Base-by-base conservation (phyloP, 805 yeast genomes). In the Starmera dryadoides region DNA sequence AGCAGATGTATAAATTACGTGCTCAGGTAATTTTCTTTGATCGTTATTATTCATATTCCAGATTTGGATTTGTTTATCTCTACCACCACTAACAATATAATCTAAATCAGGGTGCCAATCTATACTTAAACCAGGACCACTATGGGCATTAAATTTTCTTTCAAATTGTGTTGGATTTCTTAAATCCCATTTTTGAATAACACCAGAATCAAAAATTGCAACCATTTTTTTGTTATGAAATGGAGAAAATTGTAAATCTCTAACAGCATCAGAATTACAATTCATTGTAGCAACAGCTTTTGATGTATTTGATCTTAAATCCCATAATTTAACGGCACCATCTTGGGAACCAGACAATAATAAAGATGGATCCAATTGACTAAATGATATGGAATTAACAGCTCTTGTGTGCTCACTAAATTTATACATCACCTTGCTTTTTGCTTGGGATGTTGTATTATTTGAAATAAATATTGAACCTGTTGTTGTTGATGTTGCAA, bases 81-180 rank as follows among this genome's bases (percentile, higher is more conserved):
- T 71, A 7, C 98, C 98, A 14, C 97, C 97, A 17, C 96, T 86
- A 5, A 81, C 80, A 17, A 93, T 73, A 50, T 81, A 85, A 45
- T 89, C 95, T 29, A 71, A 57, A 30, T 78, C 80, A 0, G 94
- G 95, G 54, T 89, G 96, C 80, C 95, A 88, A 50, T 86, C 88
- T 4, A 93, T 59, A 4, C 94, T 77, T 15, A 89, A 64, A 0
- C 95, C 98, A 2, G 96, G 95, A 0, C 95, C 95, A 2, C 87
- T 75, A 56, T 91, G 98, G 3, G 96, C 94, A 50, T 82, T 85
- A 56, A 93, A 71, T 42, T 81, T 78, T 37, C 80, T 67, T 50
- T 91, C 97, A 36, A 67, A 67, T 36, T 64, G 66, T 11, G 59
- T 49, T 4, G 91, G 80, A 29, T 73, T 72, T 41, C 98, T 70